Percentiles rank a stretch among this genome's conserved stretches.
phyloP scores from a whole-genome alignment of 805 yeast genomes.

The Sungouiozyma intestinalis region DNA sequence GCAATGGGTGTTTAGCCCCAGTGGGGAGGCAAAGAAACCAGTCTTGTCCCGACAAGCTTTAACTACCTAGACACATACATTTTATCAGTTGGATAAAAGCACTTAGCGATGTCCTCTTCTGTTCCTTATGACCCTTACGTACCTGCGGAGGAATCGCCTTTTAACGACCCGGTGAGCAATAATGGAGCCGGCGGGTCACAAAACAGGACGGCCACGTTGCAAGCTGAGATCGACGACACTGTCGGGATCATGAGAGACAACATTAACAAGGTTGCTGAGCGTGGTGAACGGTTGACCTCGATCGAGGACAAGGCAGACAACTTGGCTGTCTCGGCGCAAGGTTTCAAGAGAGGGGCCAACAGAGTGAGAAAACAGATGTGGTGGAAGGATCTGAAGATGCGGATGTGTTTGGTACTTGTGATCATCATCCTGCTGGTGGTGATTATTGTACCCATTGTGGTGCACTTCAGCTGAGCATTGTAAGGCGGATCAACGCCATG shows the following conservation, averaged over 20 bases:
- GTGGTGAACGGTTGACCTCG: conserved; percentile 85
- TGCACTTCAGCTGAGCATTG: conserved; percentile 50
- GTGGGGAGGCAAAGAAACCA: too few relatives aligned
- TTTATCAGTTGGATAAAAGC: too few relatives aligned
- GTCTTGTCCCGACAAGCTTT: too few relatives aligned
- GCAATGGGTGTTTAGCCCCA: too few relatives aligned
- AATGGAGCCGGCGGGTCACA: conserved; percentile 9
- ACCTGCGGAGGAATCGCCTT: conserved; percentile 41
- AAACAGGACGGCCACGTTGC: conserved; percentile 69
- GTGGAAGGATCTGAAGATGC: conserved; percentile 97
- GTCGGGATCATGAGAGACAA: conserved; percentile 97
- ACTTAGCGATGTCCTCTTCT: conserved; percentile 50
- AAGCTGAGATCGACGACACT: conserved; percentile 90
- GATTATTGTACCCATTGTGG: conserved; percentile 84
- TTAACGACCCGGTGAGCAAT: conserved; percentile 6
- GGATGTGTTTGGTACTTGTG: conserved; percentile 74
- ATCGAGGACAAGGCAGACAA: conserved; percentile 90
- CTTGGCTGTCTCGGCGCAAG: conserved; percentile 84
- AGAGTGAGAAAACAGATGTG: conserved; percentile 97
- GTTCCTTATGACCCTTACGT: conserved; percentile 82
- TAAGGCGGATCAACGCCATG: background rate
- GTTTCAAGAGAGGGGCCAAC: conserved; percentile 93
- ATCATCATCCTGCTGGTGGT: conserved; percentile 77
- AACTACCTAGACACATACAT: too few relatives aligned
- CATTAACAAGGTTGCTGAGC: conserved; percentile 87